These are phyloP conservation scores for Podospora bellae-mahoneyi DNA, from an alignment of 495 filamentous ascomycete genomes.

Conservation along the genomic window DNA sequence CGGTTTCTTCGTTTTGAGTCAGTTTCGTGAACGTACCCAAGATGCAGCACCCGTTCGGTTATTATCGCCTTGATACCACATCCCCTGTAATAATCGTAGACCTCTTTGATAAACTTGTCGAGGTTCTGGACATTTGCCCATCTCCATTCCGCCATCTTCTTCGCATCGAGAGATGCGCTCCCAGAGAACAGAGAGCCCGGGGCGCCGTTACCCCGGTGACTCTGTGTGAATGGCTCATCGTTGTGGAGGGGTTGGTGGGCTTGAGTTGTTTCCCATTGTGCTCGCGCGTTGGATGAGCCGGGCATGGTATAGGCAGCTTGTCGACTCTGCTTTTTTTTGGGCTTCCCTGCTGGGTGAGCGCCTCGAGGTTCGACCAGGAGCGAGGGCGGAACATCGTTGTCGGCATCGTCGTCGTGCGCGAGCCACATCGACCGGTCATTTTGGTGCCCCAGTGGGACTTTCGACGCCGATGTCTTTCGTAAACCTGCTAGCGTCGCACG, in stretches of 20 bases:
- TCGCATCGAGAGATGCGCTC: slow-evolving; percentile 55
- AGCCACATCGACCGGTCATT: slow-evolving; percentile 33
- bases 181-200: slow-evolving; percentile 36
- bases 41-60: slow-evolving; percentile 62
- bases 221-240: slow-evolving; percentile 34
- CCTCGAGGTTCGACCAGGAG: slow-evolving; percentile 67
- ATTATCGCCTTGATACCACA: slow-evolving; percentile 89
- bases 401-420: slow-evolving; percentile 64
- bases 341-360: slow-evolving; percentile 13
- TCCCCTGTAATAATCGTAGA: slow-evolving; percentile 84
- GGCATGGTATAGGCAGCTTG: slow-evolving; percentile 35
- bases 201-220: slow-evolving; percentile 15
- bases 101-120: slow-evolving; percentile 84
- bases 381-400: slow-evolving; percentile 90
- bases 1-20: not conserved
- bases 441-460: not conserved
- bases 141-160: slow-evolving; percentile 86
- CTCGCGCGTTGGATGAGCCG: slow-evolving; percentile 52
- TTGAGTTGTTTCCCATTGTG: slow-evolving; percentile 66
- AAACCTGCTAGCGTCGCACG: slow-evolving; percentile 51
- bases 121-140: slow-evolving; percentile 93
- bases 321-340: slow-evolving; percentile 15
- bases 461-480: slow-evolving; percentile 1
- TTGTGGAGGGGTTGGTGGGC: slow-evolving; percentile 59
- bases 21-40: slow-evolving; percentile 57